Base-by-base conservation (phyloP, 1,139 yeast genomes). In the Geotrichum bryndzae region DNA sequence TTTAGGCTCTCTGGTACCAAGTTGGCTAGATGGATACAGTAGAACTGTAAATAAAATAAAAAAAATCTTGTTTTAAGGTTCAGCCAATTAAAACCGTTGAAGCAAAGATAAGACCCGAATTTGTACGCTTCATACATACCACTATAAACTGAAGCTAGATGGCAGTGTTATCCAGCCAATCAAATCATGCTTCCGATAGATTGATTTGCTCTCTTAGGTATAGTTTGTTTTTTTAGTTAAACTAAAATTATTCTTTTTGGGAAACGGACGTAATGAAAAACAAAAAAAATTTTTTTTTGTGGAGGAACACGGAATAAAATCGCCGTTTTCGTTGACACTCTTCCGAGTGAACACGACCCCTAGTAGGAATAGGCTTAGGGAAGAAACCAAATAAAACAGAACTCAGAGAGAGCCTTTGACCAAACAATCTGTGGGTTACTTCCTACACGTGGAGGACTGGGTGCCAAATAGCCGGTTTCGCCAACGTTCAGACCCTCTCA, bases 111-210 rank as follows among this genome's bases (percentile, higher is more conserved):
- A 53, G 56, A 35, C 7, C 27, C 46, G 48, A 27, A 27, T 6
- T 45, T 15, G 45, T 35, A 6, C 45, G 4, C 15, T 7, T 35
- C 15, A 10, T 11, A 35, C 45, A 35, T 6, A 35, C 27, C 8
- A 35, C 41, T 15, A 25, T 27, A 18, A 18, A 18, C 18, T 18
- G 18, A 18, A 18, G 18, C 18, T 18, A 18, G 18, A 18, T 18
- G 18, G 18, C 27, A 54, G 31, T 54, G 52, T 54, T 54, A 54
- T 54, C 57, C 22, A 35, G 51, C 57, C 57, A 54, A 54, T 54
- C 33, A 45, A 6, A 5, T 1, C 23, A 6, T 10, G 11, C 8
- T 6, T 27, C 11, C 15, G 45, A 27, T 31, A 33, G 57, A 54
- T 54, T 45, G 57, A 54, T 45, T 45, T 54, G n/a, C 29, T 22